Conservation (phyloP, 805 yeast species). For the Candida argentea region DNA sequence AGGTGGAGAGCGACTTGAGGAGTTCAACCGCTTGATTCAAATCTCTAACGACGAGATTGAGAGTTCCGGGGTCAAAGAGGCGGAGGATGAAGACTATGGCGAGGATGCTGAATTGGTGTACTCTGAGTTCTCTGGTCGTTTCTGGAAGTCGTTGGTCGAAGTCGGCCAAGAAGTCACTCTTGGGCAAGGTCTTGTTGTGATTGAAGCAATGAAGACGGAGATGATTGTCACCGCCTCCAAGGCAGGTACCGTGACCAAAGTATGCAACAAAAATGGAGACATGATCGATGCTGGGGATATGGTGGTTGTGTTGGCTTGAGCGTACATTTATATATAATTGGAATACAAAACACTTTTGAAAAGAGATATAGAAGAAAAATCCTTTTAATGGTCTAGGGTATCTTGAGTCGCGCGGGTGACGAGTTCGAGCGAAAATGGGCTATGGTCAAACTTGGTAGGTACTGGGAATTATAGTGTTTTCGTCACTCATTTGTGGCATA, state of each 20-base stretch:
- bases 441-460: too few species aligned
- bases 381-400: background rate
- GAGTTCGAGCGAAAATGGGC: too few species aligned
- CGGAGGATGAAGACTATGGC: constrained; percentile 47
- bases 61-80: constrained; percentile 34
- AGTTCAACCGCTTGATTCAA: constrained; percentile 76
- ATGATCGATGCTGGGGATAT: constrained; percentile 96
- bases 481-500: too few species aligned
- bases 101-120: constrained; percentile 79
- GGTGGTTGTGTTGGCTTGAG: constrained; percentile 65
- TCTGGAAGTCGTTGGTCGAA: constrained; percentile 83
- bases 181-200: constrained; percentile 77
- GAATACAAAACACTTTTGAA: background rate
- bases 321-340: background rate
- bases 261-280: constrained; percentile 79
- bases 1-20: constrained; percentile 74
- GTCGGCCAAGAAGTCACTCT: constrained; percentile 66
- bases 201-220: constrained; percentile 98
- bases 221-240: constrained; percentile 74
- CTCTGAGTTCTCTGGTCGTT: constrained; percentile 94
- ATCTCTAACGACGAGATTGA: constrained; percentile 67
- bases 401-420: too few species aligned
- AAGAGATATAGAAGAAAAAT: background rate
- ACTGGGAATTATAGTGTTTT: too few species aligned
- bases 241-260: constrained; percentile 62